A percentile compares a stretch with the other conserved stretches of the same genome.
phyloP scores from a whole-genome alignment of 441 rosid species.

The Pelargonium fulgidum region DNA sequence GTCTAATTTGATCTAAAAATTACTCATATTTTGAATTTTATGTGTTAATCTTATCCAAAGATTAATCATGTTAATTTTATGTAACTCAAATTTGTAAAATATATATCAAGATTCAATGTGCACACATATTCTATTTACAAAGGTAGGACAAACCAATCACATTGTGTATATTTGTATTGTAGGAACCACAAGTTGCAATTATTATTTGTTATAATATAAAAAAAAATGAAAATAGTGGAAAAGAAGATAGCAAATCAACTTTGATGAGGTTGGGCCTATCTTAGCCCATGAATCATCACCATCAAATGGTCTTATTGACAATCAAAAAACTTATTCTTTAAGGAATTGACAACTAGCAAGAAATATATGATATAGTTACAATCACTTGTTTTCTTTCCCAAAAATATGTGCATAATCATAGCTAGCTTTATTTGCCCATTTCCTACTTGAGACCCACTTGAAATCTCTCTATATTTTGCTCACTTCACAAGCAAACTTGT shows the following conservation, averaged over 20 bases:
- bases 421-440: constrained; percentile 25
- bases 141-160: no score
- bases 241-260: neutral
- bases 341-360: neutral
- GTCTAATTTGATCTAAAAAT: no score
- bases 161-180: no score
- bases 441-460: constrained; percentile 34
- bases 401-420: constrained; percentile 24
- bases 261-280: neutral
- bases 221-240: neutral
- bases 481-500: constrained; percentile 56
- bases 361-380: no score
- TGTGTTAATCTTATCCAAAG: no score
- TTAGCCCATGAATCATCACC: neutral
- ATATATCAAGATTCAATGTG: no score
- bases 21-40: no score
- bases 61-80: no score
- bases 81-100: no score
- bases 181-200: neutral
- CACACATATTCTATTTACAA: no score
- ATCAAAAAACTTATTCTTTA: neutral
- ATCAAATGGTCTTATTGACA: no score
- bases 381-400: neutral
- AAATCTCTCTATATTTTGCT: constrained; percentile 38
- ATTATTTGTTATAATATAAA: neutral